phyloP scores from a whole-genome alignment of 208 protist genomes.

The Trypanosoma congolense region DNA sequence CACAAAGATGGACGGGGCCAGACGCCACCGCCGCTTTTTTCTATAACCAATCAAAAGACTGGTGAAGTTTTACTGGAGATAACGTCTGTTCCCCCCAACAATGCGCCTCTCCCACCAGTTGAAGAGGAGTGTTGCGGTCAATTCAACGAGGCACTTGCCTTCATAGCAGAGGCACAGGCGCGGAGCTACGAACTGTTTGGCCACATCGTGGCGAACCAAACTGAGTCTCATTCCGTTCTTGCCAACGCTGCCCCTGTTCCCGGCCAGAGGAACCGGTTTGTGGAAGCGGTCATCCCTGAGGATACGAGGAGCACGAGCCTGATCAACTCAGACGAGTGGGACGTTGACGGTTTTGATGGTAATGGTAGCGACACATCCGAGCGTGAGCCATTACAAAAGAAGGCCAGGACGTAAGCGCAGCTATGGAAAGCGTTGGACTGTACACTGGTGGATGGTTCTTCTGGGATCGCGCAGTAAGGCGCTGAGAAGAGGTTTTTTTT shows the following conservation, averaged over 20 bases:
- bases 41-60: constrained; percentile 18
- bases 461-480: too few species aligned
- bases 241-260: background rate
- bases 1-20: background rate
- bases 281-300: constrained; percentile 12
- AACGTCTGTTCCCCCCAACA: background rate
- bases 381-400: too few species aligned
- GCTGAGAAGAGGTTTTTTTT: too few species aligned
- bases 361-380: too few species aligned
- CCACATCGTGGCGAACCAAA: constrained; percentile 27
- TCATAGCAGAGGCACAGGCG: constrained; percentile 45
- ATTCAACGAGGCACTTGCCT: constrained; percentile 40
- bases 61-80: constrained; percentile 27
- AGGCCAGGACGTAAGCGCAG: too few species aligned
- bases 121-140: constrained; percentile 9
- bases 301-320: constrained; percentile 10
- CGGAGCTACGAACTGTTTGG: constrained; percentile 67
- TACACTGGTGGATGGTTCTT: too few species aligned
- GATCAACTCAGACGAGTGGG: constrained; percentile 23
- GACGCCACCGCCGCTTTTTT: constrained; percentile 3
- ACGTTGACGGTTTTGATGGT: constrained; percentile 10
- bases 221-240: background rate
- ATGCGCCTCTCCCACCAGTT: background rate
- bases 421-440: too few species aligned
- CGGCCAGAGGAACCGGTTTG: background rate